Percentiles rank a stretch among this genome's conserved stretches.
phyloP scores from a whole-genome alignment of 345 rosid species.

The Populus euphratica region DNA sequence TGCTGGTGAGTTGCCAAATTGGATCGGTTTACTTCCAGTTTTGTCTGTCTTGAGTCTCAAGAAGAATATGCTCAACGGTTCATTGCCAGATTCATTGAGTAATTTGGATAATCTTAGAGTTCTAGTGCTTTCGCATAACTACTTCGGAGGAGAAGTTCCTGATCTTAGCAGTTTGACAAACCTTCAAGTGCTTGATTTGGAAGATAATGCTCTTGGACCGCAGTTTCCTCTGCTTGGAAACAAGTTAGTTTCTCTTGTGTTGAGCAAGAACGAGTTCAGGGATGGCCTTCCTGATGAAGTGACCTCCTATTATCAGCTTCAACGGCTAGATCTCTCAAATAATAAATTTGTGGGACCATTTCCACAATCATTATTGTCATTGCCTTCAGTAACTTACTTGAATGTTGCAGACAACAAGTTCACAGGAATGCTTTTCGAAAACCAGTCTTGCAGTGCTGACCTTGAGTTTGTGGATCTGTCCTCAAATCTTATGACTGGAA shows the following conservation, averaged over 20 bases:
- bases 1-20: slow-evolving; percentile 55
- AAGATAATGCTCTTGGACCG: slow-evolving; percentile 76
- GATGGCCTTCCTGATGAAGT: slow-evolving; percentile 59
- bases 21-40: slow-evolving; percentile 55
- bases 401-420: slow-evolving; percentile 73
- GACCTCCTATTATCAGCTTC: slow-evolving; percentile 67
- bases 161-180: slow-evolving; percentile 63
- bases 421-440: slow-evolving; percentile 70
- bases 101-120: slow-evolving; percentile 68
- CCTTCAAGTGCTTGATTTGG: slow-evolving; percentile 85
- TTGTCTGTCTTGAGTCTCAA: slow-evolving; percentile 72
- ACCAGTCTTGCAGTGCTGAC: slow-evolving; percentile 61
- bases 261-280: slow-evolving; percentile 83
- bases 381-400: slow-evolving; percentile 62
- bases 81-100: slow-evolving; percentile 66
- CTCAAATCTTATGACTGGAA: slow-evolving; percentile 78
- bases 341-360: slow-evolving; percentile 85
- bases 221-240: slow-evolving; percentile 65
- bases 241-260: slow-evolving; percentile 62
- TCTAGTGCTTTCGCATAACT: slow-evolving; percentile 71
- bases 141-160: slow-evolving; percentile 66
- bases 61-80: slow-evolving; percentile 66
- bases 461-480: slow-evolving; percentile 68
- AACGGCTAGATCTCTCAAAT: slow-evolving; percentile 68
- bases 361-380: slow-evolving; percentile 51